Evolutionary conservation across 164 flowering plant species (phyloP).

Genomic region (Warburgia ugandensis): DNA sequence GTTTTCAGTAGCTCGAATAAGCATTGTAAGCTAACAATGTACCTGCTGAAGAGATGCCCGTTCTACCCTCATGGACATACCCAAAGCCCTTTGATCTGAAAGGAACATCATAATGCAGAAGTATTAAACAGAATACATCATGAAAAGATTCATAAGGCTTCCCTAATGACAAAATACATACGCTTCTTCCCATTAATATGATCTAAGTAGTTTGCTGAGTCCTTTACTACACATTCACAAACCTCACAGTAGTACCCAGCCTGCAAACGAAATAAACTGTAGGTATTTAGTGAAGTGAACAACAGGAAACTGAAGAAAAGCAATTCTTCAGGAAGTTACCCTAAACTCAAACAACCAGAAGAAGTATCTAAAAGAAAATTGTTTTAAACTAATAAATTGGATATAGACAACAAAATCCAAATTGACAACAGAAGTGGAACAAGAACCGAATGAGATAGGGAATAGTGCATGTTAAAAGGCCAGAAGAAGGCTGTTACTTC

Average conservation of each 20-base stretch:
- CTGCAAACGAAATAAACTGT: slow-evolving; percentile 29
- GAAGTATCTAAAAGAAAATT: too few relatives aligned
- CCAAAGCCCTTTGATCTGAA: slow-evolving; percentile 94
- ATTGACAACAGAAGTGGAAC: too few relatives aligned
- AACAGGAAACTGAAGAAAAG: too few relatives aligned
- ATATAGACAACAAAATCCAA: too few relatives aligned
- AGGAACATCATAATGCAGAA: background rate
- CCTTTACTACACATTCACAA: slow-evolving; percentile 97
- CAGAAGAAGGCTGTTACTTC: too few relatives aligned
- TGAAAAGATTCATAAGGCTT: background rate
- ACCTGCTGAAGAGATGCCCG: slow-evolving; percentile 92
- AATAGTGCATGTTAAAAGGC: too few relatives aligned
- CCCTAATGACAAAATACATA: slow-evolving; percentile 20
- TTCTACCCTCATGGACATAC: slow-evolving; percentile 97
- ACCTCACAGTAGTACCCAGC: slow-evolving; percentile 92
- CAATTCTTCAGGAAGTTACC: too few relatives aligned
- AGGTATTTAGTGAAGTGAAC: background rate
- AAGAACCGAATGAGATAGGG: too few relatives aligned
- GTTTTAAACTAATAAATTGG: too few relatives aligned
- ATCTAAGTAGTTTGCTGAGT: slow-evolving; percentile 97
- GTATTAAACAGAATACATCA: background rate
- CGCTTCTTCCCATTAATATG: slow-evolving; percentile 99
- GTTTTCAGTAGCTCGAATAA: background rate
- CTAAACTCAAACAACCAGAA: too few relatives aligned
- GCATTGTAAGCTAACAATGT: background rate